These are phyloP conservation scores for Colletotrichum viniferum DNA, from an alignment of 2,329 filamentous ascomycete genomes.

Conservation along the genomic window DNA sequence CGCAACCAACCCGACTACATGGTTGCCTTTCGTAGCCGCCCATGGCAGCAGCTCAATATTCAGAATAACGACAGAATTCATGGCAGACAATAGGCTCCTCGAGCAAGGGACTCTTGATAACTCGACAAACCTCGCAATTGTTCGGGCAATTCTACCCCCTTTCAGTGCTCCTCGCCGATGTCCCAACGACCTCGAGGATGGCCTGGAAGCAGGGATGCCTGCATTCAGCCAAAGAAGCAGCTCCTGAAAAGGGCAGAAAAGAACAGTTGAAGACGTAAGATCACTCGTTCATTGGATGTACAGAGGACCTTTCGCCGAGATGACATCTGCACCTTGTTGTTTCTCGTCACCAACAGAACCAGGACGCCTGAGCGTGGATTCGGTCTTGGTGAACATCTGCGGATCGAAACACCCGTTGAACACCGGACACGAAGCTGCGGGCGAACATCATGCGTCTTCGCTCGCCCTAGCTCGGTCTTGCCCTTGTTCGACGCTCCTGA, in stretches of 20 bases:
- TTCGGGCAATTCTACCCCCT: background rate
- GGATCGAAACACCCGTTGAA: slow-evolving; percentile 16
- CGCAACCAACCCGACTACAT: slow-evolving; percentile 5
- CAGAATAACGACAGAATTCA: background rate
- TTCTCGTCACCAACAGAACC: slow-evolving; percentile 18
- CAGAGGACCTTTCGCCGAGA: slow-evolving; percentile 1
- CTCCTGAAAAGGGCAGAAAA: background rate
- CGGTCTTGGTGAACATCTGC: background rate
- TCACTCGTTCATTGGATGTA: background rate
- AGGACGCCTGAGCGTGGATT: background rate
- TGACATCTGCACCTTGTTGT: slow-evolving; percentile 19
- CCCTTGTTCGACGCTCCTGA: background rate
- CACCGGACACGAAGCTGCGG: background rate
- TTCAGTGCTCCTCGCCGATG: background rate
- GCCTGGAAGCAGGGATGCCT: background rate
- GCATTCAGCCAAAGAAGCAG: background rate
- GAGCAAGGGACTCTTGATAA: background rate
- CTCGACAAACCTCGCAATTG: background rate
- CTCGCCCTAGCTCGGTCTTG: background rate
- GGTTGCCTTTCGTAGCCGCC: slow-evolving; percentile 14
- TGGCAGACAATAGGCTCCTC: background rate
- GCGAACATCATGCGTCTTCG: background rate
- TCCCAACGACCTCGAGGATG: background rate
- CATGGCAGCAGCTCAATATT: background rate
- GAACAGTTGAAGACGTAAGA: background rate